These are phyloP conservation scores for Cutaneotrichosporon cavernicola DNA, from an alignment of 1,284 basidiomycete genomes.

Conservation along the genomic window DNA sequence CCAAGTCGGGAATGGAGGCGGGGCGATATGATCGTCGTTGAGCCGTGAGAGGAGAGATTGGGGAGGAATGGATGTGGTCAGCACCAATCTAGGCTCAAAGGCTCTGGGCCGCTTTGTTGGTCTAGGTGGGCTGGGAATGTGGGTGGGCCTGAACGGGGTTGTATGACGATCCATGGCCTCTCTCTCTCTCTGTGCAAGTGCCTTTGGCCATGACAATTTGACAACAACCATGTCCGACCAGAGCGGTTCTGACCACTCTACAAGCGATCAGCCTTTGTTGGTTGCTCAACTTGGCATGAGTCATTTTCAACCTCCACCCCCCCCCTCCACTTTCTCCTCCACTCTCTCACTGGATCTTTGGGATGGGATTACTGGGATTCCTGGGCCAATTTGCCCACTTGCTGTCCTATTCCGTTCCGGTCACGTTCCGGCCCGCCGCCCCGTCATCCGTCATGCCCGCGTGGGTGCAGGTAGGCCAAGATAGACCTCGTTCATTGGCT, in stretches of 20 bases:
- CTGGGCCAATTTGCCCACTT: not conserved
- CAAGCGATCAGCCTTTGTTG: too few relatives aligned
- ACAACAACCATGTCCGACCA: too few relatives aligned
- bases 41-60: not conserved
- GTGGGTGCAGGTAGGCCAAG: not conserved
- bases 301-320: too few relatives aligned
- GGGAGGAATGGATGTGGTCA: not conserved
- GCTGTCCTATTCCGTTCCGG: not conserved
- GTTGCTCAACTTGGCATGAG: too few relatives aligned
- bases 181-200: not conserved
- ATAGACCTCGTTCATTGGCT: not conserved
- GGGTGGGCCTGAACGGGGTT: not conserved
- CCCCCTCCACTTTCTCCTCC: not conserved
- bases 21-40: not conserved
- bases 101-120: too few relatives aligned
- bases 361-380: not conserved
- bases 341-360: not conserved
- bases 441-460: not conserved
- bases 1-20: not conserved
- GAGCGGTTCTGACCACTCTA: too few relatives aligned
- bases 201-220: too few relatives aligned
- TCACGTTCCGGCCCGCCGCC: too few relatives aligned
- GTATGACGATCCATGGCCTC: not conserved
- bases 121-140: not conserved
- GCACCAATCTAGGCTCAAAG: not conserved